Conservation (phyloP, 202 grass and related monocot species). For the Carex sylvatica region DNA sequence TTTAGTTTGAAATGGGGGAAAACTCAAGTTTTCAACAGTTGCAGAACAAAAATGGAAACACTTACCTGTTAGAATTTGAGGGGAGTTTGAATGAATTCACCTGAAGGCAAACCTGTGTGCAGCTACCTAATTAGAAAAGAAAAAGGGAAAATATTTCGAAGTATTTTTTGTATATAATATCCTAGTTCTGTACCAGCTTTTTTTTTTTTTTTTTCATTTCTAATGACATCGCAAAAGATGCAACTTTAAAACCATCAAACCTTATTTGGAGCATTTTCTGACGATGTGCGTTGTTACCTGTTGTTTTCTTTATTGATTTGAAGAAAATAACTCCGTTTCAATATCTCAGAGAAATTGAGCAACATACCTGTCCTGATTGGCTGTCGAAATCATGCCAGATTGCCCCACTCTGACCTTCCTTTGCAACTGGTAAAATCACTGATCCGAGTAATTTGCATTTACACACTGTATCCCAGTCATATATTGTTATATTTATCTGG, state of each 20-base stretch:
- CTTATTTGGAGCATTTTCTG: background rate
- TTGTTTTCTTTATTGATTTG: background rate
- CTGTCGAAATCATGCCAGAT: slow-evolving; percentile 86
- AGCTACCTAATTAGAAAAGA: background rate
- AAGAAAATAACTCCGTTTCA: background rate
- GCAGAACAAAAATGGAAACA: slow-evolving; percentile 3
- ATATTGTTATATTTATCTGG: slow-evolving; percentile 83
- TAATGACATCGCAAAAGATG: too few species aligned
- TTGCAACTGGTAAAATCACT: slow-evolving; percentile 56
- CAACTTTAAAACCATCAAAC: background rate
- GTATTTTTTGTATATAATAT: background rate
- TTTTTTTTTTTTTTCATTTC: too few species aligned
- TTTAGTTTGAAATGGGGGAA: slow-evolving; percentile 30
- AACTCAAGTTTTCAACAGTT: background rate
- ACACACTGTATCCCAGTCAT: slow-evolving; percentile 88
- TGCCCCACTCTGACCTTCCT: slow-evolving; percentile 58
- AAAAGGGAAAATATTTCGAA: background rate
- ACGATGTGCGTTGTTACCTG: background rate
- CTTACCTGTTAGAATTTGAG: slow-evolving; percentile 54
- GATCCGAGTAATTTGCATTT: slow-evolving; percentile 91
- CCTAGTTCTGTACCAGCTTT: background rate
- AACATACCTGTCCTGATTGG: slow-evolving; percentile 68
- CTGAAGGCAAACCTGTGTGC: slow-evolving; percentile 62
- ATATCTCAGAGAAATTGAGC: background rate
- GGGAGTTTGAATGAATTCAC: slow-evolving; percentile 48